Evolutionary conservation across 805 yeast genomes (phyloP).

Genomic region (Schizosaccharomyces cryophilus): DNA sequence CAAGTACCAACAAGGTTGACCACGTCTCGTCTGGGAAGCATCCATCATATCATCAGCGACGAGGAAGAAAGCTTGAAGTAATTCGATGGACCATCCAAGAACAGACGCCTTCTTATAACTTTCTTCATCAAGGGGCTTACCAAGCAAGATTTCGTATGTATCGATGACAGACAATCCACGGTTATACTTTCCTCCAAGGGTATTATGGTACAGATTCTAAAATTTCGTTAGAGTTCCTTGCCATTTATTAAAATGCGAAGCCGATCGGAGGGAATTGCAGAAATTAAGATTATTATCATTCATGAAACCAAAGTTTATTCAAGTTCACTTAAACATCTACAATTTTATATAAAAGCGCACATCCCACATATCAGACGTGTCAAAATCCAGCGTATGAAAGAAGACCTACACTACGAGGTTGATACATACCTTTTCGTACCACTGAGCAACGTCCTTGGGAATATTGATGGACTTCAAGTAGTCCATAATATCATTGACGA

Average conservation of each 20-base stretch:
- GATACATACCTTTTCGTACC: conserved; percentile 34
- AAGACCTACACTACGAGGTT: too few species aligned
- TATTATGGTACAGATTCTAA: conserved; percentile 46
- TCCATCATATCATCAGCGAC: conserved; percentile 99
- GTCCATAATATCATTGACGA: conserved; percentile 51
- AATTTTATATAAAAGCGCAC: too few species aligned
- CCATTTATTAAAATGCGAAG: too few species aligned
- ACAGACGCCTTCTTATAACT: conserved; percentile 70
- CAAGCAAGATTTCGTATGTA: conserved; percentile 61
- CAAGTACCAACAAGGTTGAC: conserved; percentile 94
- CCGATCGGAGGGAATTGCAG: not conserved
- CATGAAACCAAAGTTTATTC: too few species aligned
- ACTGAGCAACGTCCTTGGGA: conserved; percentile 62
- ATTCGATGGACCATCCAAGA: conserved; percentile 86
- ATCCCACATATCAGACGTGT: too few species aligned
- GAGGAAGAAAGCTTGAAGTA: conserved; percentile 83
- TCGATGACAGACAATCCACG: conserved; percentile 90
- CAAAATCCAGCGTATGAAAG: too few species aligned
- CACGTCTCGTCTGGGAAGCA: conserved; percentile 84
- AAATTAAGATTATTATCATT: too few species aligned
- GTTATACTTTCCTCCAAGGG: conserved; percentile 91
- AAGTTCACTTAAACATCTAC: too few species aligned
- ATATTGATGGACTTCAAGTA: conserved; percentile 45
- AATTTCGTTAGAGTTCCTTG: too few species aligned
- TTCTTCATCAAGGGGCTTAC: conserved; percentile 34